Conservation (phyloP, 2,329 filamentous ascomycete genomes). For the Cytospora piceicola region DNA sequence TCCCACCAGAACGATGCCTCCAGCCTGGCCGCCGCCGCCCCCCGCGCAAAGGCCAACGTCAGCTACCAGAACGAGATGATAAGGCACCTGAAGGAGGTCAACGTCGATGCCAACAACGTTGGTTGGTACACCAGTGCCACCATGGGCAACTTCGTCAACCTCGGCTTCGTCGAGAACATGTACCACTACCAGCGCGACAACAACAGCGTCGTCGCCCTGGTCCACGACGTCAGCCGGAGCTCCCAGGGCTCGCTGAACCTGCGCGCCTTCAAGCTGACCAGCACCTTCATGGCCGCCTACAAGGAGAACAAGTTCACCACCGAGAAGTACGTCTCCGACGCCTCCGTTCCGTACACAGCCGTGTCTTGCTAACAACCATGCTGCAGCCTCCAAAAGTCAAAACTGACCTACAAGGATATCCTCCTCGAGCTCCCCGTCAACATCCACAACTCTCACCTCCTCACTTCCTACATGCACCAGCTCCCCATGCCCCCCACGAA, state of each 20-base stretch:
- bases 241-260: slow-evolving; percentile 89
- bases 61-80: slow-evolving; percentile 97
- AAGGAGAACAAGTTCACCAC: slow-evolving; percentile 98
- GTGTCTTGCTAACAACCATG: background rate
- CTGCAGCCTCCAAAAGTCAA: slow-evolving; percentile 86
- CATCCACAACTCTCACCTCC: slow-evolving; percentile 95
- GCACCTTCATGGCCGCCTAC: slow-evolving; percentile 84
- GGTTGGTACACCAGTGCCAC: slow-evolving; percentile 99
- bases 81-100: slow-evolving; percentile 92
- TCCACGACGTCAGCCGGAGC: slow-evolving; percentile 94
- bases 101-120: slow-evolving; percentile 96
- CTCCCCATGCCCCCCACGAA: slow-evolving; percentile 70
- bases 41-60: slow-evolving; percentile 87
- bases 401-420: slow-evolving; percentile 91
- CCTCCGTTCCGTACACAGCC: slow-evolving; percentile 1
- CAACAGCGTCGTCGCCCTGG: slow-evolving; percentile 82
- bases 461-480: slow-evolving; percentile 94
- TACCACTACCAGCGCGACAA: slow-evolving; percentile 97
- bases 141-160: slow-evolving; percentile 97
- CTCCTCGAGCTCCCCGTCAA: slow-evolving; percentile 85
- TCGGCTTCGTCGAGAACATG: slow-evolving; percentile 96
- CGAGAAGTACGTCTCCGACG: slow-evolving; percentile 68
- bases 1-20: slow-evolving; percentile 76
- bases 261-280: slow-evolving; percentile 88
- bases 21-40: slow-evolving; percentile 81